Base-by-base conservation (phyloP, 225 moss, liverwort and hornwort species). In the Bryum argenteum region DNA sequence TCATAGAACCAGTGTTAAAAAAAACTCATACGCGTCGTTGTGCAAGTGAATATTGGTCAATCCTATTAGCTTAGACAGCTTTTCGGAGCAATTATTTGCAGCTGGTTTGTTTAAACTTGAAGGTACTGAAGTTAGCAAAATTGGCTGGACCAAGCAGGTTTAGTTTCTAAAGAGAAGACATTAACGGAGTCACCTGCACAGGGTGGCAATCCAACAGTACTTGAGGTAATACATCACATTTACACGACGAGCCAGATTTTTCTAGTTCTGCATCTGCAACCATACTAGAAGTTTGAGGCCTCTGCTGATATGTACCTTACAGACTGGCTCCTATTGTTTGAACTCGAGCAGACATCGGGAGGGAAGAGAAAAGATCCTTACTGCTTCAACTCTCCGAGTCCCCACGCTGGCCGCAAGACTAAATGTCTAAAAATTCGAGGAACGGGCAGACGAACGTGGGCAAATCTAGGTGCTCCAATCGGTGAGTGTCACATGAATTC, bases 381-480 rank as follows among this genome's bases (percentile, higher is more conserved):
- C 21, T 20, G 52, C 41, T 59, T 60, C 3, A 51, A 62, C 24
- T 24, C 61, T 22, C 57, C 5, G 40, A 56, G 14, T 76, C 71
- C 50, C 20, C 66, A 76, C 56, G 66, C 56, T 66, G 61, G 23
- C 11, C 50, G 28, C 21, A 24, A 67, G 8, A 69, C 40, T 47
- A 55, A 58, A 20, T 50, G 64, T 55, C 58, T 64, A 16, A 76
- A 76, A 69, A 54, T 65, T 63, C 63, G 68, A 59, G 16, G 64
- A 65, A 9, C 26, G 16, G 58, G 67, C 52, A 76, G 79, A 69
- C 57, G 79, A 65, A 73, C 76, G 11, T 69, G 72, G 72, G 64
- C 76, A 23, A 78, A 60, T 41, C 69, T 83, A 59, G 79, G 76
- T 58, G 60, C 65, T 63, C 79, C 69, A 10, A 79, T 79, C 18